phyloP scores from a whole-genome alignment of 2,329 filamentous ascomycete species.

The Zymoseptoria ardabiliae region DNA sequence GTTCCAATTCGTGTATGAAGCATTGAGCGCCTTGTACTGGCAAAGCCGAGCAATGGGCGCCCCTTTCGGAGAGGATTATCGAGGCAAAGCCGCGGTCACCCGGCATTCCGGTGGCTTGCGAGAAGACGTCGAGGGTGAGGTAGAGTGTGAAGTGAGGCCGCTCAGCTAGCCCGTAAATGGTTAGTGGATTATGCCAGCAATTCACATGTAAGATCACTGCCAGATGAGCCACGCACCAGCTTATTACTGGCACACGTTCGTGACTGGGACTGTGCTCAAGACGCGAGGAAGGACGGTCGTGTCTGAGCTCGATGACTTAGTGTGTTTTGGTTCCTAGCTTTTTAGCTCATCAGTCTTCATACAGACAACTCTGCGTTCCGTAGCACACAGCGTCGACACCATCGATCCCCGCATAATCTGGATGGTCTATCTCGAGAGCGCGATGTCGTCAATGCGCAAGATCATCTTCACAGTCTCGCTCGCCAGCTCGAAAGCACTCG shows the following conservation, averaged over 20 bases:
- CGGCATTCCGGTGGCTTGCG: not conserved
- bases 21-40: not conserved
- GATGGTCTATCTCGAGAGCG: conserved; percentile 36
- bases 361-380: not conserved
- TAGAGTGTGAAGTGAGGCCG: not conserved
- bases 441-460: conserved; percentile 61
- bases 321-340: not conserved
- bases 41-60: not conserved
- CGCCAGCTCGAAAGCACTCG: conserved; percentile 91
- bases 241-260: not conserved
- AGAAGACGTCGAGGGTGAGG: not conserved
- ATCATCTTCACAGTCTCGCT: conserved; percentile 98
- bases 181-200: not conserved
- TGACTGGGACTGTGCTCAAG: not conserved
- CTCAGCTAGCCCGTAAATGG: not conserved
- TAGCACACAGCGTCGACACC: not conserved
- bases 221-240: not conserved
- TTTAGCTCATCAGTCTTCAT: not conserved
- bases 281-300: not conserved
- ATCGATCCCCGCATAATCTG: not conserved
- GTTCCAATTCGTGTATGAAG: not conserved
- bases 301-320: not conserved
- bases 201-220: not conserved
- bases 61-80: not conserved
- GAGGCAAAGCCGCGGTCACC: not conserved